phyloP scores from a whole-genome alignment of 2,329 filamentous ascomycete species.

The Colletotrichum tropicicola region DNA sequence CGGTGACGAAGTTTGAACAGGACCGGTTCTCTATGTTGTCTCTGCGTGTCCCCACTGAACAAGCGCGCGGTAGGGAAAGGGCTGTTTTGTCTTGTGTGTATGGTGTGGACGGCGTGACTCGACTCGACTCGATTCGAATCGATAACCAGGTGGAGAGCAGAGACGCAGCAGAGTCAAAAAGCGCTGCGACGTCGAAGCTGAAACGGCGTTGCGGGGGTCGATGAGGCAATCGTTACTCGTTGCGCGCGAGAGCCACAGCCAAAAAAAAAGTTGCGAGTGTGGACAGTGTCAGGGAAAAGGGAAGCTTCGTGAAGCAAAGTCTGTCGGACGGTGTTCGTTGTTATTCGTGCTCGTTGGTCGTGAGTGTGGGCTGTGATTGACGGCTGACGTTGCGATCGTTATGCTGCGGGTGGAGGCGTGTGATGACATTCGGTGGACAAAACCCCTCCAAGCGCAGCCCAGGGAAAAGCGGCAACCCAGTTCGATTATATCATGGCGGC shows the following conservation, averaged over 20 bases:
- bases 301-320: background rate
- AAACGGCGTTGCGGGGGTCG: constrained; percentile 10
- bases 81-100: background rate
- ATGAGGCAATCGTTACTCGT: background rate
- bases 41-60: constrained; percentile 22
- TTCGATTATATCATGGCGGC: constrained; percentile 24
- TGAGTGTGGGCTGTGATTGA: constrained; percentile 6
- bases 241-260: background rate
- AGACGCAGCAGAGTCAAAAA: background rate
- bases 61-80: constrained; percentile 26
- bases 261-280: background rate
- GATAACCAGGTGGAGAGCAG: too few relatives aligned
- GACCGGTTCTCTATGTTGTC: background rate
- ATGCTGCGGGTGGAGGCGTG: constrained; percentile 12
- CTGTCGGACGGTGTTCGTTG: background rate
- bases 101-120: too few relatives aligned
- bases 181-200: constrained; percentile 11
- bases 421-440: constrained; percentile 11
- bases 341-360: background rate
- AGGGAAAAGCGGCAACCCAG: constrained; percentile 2
- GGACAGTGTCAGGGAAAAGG: background rate
- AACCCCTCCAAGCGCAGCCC: background rate
- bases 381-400: constrained; percentile 12
- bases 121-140: too few relatives aligned
- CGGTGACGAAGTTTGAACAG: constrained; percentile 1